Evolutionary conservation across 768 basidiomycete genomes (phyloP), one percentile per base, ranked within the genome.

Genomic region (Mycena epipterygia): DNA sequence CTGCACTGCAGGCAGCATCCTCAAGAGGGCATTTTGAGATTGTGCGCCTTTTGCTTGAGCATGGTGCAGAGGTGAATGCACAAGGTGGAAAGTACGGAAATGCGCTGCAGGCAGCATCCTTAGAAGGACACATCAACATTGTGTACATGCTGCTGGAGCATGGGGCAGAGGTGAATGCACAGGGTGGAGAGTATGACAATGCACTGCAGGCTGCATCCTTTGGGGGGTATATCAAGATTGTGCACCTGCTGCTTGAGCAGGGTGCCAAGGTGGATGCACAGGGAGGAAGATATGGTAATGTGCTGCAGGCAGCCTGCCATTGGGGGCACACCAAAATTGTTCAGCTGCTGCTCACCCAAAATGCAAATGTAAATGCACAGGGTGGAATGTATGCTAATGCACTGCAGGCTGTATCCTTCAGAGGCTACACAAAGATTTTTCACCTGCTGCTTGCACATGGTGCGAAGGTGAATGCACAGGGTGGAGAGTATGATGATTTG

Each of bases 271-370:
- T 48, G 46, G 25, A 48, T 13, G 13, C 46, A n/a, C 46, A 48
- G 46, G 46, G 23, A 6, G 23, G 46, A 48, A 4, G 6, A 6
- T 37, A 7, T 14, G 35, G 35, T 7, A 37, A 37, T 37, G 35
- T 14, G 14, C 35, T 37, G 35, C 35, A 37, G 14, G 35, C 8
- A 37, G 35, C 8, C 14, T 27, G 69, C 73, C 41, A 74, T 81
- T 17, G 81, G 17, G 42, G 42, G 5, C 42, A 42, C 42, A 84
- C 68, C 60, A 62, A 16, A 64, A 79, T 70, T 42, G 42, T 21
- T 5, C 12, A 19, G 16, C 17, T 42, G 23, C 46, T 48, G 7
- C 5, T 48, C 25, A 14, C 23, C n/a, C n/a, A 27, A 25, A 23
- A 23, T 11, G 46, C 46, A 5, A 23, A 48, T 48, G 46, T 48